A percentile compares a stretch with the other conserved stretches of the same genome.
Evolutionary conservation across 164 flowering plant species (phyloP).

Genomic region (Dillenia suffruticosa): DNA sequence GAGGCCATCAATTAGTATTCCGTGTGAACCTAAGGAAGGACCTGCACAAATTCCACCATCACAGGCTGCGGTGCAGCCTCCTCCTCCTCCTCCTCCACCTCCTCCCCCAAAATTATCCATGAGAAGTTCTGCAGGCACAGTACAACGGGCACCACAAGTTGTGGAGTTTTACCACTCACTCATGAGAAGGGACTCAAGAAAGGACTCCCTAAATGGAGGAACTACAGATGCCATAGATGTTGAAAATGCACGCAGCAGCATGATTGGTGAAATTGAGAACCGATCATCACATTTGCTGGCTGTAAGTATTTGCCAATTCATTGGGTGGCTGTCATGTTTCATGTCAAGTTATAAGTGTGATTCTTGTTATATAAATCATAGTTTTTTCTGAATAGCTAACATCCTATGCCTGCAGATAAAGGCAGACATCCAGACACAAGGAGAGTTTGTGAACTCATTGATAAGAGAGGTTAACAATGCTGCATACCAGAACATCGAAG

Average conservation of each 20-base stretch:
- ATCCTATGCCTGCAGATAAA: constrained; percentile 53
- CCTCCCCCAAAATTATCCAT: constrained; percentile 51
- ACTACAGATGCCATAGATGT: constrained; percentile 47
- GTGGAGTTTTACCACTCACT: constrained; percentile 92
- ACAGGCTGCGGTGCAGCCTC: constrained; percentile 20
- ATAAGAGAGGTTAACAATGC: constrained; percentile 83
- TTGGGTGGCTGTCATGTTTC: background rate
- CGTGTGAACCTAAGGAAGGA: constrained; percentile 30
- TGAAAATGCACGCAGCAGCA: constrained; percentile 73
- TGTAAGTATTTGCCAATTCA: constrained; percentile 39
- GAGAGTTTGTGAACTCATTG: constrained; percentile 80
- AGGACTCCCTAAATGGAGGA: constrained; percentile 62
- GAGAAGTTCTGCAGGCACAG: constrained; percentile 34
- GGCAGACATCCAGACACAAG: constrained; percentile 94
- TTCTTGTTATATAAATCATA: background rate
- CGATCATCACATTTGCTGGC: constrained; percentile 92
- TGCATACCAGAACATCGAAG: constrained; percentile 66
- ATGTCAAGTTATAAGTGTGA: background rate
- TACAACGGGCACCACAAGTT: constrained; percentile 87
- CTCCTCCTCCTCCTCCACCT: constrained; percentile 83
- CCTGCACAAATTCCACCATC: constrained; percentile 32
- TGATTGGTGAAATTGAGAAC: constrained; percentile 95
- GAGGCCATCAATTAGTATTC: constrained; percentile 48
- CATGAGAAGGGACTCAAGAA: constrained; percentile 85
- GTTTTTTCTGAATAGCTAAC: background rate